A percentile compares a stretch with the other conserved stretches of the same genome.
Evolutionary conservation across 2,329 filamentous ascomycete species (phyloP).

Genomic region (Microdochium bolleyi): DNA sequence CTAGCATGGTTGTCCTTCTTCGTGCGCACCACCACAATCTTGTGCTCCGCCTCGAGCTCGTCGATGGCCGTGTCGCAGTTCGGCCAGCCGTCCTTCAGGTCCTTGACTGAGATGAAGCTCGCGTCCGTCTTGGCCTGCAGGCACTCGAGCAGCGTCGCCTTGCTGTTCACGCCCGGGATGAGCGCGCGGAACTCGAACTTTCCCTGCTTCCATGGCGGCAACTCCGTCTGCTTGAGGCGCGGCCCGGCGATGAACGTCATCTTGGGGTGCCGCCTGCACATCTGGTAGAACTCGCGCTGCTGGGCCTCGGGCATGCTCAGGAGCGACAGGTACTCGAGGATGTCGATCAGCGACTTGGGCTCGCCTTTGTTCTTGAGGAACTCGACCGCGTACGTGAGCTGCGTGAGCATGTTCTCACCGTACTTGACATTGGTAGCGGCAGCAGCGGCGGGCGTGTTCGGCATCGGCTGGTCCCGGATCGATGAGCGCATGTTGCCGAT

Average conservation of each 20-base stretch:
- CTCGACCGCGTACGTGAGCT: constrained; percentile 80
- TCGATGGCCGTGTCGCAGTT: constrained; percentile 74
- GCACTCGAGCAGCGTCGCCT: constrained; percentile 69
- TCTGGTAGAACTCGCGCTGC: constrained; percentile 57
- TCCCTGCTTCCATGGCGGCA: constrained; percentile 58
- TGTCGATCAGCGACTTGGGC: constrained; percentile 63
- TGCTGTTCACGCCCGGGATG: constrained; percentile 70
- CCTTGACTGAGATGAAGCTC: constrained; percentile 74
- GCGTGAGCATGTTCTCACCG: constrained; percentile 75
- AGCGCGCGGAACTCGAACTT: constrained; percentile 79
- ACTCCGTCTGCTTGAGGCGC: constrained; percentile 41
- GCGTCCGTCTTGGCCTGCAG: constrained; percentile 77
- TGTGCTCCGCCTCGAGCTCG: constrained; percentile 67
- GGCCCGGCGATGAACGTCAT: constrained; percentile 38
- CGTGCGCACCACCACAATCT: constrained; percentile 77
- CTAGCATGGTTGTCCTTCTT: constrained; percentile 86
- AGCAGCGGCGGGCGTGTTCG: constrained; percentile 23
- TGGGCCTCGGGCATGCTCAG: constrained; percentile 52
- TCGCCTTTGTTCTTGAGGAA: constrained; percentile 67
- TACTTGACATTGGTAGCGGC: constrained; percentile 57
- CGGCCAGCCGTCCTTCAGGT: constrained; percentile 93
- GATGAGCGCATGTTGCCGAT: constrained; percentile 7
- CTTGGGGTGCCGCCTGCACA: constrained; percentile 57
- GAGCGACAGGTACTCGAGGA: constrained; percentile 74
- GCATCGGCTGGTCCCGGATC: constrained; percentile 12